phyloP scores from a whole-genome alignment of 2,329 filamentous ascomycete genomes.

The Mycosphaerella sp. region DNA sequence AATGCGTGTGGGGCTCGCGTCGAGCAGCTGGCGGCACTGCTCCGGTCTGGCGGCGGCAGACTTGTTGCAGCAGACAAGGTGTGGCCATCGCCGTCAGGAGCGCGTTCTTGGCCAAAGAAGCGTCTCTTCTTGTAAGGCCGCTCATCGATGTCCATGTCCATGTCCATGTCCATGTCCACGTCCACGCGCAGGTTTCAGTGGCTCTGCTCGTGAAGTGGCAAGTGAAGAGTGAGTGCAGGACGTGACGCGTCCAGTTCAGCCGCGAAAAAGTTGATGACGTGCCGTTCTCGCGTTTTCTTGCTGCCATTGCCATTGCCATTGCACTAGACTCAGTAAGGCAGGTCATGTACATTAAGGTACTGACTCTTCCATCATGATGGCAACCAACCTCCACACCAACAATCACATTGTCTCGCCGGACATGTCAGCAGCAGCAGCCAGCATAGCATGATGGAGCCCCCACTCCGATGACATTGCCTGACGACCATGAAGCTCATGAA shows the following conservation, averaged over 20 bases:
- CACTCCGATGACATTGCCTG: neutral
- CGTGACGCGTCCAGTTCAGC: too few relatives aligned
- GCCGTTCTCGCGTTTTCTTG: too few relatives aligned
- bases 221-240: too few relatives aligned
- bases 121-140: slow-evolving; percentile 56
- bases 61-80: slow-evolving; percentile 30
- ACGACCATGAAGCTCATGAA: neutral
- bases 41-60: slow-evolving; percentile 16
- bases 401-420: neutral
- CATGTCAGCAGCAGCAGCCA: neutral
- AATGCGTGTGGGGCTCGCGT: slow-evolving; percentile 38
- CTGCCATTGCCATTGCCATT: too few relatives aligned
- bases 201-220: too few relatives aligned
- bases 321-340: too few relatives aligned
- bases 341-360: too few relatives aligned
- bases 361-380: too few relatives aligned
- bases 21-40: slow-evolving; percentile 1
- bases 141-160: slow-evolving; percentile 40
- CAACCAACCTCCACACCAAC: too few relatives aligned
- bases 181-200: too few relatives aligned
- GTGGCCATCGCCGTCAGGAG: slow-evolving; percentile 24
- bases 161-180: neutral
- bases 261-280: too few relatives aligned
- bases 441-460: neutral
- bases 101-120: slow-evolving; percentile 54